Base-by-base conservation (phyloP, 148 eudicot species). In the Cornus suecica region DNA sequence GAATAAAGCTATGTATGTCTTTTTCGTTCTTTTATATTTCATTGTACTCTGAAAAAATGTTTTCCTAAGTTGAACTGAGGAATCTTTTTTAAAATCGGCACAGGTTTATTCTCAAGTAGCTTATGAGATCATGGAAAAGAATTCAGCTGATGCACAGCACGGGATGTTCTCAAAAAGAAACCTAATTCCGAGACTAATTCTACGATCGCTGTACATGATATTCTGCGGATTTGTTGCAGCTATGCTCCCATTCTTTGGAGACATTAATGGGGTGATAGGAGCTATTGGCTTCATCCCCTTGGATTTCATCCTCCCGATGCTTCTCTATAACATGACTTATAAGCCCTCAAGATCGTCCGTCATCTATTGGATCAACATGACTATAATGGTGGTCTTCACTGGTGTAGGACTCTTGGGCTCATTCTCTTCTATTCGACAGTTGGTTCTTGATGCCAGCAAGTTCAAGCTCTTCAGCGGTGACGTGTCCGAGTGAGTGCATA, bases 81-180 rank as follows among this genome's bases (percentile, higher is more conserved):
- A 11, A 48, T 3, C 54, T 41, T 37, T 20, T 4, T 18, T 10
- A 24, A 3, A 30, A 5, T 26, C 18, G 29, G 24, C 48, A 27
- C 86, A 94, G 98, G 92, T 94, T 14, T 95, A 95, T 77, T 91
- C 99, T 20, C 99, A 95, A 91, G 99, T 95, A 51, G 96, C 97
- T 4, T 95, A 89, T 29, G 99, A 95, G 84, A 86, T 95, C 18
- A 89, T 95, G 93, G 99, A 95, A 82, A 89, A 87, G 87, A 91
- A 90, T 78, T 90, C 97, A 56, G 93, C 99, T 0, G 97, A 92
- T 82, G 80, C 82, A 80, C 85, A 69, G 10, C 85, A 88, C 80
- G 94, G 93, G 68, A 70, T 88, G 70, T 95, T 95, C 86, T 92
- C 99, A 6, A 92, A 76, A 79, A 78, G 99, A 74, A 95, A 95